A percentile compares a stretch with the other conserved stretches of the same genome.
Evolutionary conservation across 345 rosid genomes (phyloP).

Genomic region (Hibiscus tridactylites): DNA sequence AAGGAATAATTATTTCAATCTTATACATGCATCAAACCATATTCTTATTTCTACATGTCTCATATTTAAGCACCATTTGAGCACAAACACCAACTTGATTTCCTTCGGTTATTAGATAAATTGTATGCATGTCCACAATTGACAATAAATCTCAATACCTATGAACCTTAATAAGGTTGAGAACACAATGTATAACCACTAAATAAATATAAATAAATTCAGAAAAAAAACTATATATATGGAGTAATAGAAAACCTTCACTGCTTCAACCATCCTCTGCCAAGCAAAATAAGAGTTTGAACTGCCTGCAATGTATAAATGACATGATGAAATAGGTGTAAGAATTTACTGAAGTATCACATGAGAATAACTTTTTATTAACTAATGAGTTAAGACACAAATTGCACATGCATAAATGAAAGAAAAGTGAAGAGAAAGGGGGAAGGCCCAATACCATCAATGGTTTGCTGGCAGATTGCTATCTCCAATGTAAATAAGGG

Average conservation of each 20-base stretch:
- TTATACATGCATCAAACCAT: not conserved
- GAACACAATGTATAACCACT: not conserved
- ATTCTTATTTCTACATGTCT: not conserved
- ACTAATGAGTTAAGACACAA: not conserved
- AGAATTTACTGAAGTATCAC: not conserved
- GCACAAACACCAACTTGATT: not conserved
- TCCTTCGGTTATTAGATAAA: not conserved
- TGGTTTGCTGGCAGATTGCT: conserved; percentile 21
- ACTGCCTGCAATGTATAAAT: conserved; percentile 24
- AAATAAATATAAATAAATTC: not conserved
- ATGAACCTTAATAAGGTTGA: not conserved
- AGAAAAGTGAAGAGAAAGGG: not conserved
- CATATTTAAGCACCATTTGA: not conserved
- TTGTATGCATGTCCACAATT: not conserved
- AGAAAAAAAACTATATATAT: not conserved
- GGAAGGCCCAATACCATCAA: conserved; percentile 22
- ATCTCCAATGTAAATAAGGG: conserved; percentile 45
- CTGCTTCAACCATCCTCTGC: conserved; percentile 58
- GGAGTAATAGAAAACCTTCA: conserved; percentile 34
- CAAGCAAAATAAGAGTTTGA: conserved; percentile 26
- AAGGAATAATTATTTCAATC: conserved; percentile 4
- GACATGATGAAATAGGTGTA: not conserved
- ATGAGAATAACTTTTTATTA: not conserved
- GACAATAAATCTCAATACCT: not conserved
- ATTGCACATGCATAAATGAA: not conserved